Percentiles rank a stretch among this genome's conserved stretches.
Conservation (phyloP, 257 asterid species). For the Verbascum thapsus region DNA sequence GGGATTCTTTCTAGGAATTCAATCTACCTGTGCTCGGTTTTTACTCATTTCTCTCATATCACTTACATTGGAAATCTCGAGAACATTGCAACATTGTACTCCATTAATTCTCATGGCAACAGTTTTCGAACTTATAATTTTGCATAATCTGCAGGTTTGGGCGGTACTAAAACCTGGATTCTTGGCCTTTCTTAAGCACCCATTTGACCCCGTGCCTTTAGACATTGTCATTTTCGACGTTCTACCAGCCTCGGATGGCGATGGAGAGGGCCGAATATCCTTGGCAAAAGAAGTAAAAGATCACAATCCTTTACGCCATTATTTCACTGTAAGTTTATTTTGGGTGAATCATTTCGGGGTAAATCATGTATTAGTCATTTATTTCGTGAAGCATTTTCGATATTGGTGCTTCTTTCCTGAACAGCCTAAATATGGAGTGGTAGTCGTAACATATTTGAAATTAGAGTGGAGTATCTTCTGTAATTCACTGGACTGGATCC, state of each 20-base stretch:
- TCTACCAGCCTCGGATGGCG: conserved; percentile 62
- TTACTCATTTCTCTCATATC: background rate
- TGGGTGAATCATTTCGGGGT: conserved; percentile 52
- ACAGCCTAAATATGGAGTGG: conserved; percentile 7
- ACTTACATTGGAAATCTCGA: background rate
- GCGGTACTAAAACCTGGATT: conserved; percentile 72
- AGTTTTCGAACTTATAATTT: conserved; percentile 5
- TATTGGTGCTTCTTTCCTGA: conserved; percentile 7
- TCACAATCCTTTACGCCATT: conserved; percentile 67
- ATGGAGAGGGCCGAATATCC: conserved; percentile 63
- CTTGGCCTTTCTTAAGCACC: conserved; percentile 66
- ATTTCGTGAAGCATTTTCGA: conserved; percentile 16
- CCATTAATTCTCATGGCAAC: background rate
- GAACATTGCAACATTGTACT: background rate
- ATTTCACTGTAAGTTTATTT: conserved; percentile 50
- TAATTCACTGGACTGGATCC: conserved; percentile 10
- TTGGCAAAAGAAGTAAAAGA: conserved; percentile 68
- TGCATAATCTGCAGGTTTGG: conserved; percentile 57
- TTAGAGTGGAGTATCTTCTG: too few species aligned
- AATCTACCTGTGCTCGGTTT: background rate
- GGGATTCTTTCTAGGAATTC: too few species aligned
- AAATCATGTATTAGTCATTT: conserved; percentile 23
- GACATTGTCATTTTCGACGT: conserved; percentile 69
- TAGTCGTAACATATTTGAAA: background rate
- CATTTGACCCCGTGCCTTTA: conserved; percentile 53